Evolutionary conservation across 2,329 filamentous ascomycete genomes (phyloP).

Genomic region (Trichoderma sp.): DNA sequence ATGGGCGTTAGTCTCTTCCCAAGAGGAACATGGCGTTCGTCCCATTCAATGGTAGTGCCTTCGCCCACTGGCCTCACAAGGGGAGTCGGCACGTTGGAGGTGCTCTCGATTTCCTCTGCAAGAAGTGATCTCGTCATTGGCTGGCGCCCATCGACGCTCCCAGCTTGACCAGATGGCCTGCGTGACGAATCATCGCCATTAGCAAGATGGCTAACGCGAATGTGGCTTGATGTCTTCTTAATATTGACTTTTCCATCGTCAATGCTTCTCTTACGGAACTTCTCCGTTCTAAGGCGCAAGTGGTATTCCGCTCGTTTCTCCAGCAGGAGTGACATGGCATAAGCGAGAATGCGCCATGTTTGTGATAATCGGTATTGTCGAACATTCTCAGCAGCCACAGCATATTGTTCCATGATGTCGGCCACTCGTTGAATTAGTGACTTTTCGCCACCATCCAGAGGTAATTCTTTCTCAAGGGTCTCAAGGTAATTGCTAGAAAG

Average conservation of each 20-base stretch:
- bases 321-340: slow-evolving; percentile 57
- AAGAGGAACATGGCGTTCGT: slow-evolving; percentile 35
- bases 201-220: slow-evolving; percentile 31
- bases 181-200: slow-evolving; percentile 45
- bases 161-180: slow-evolving; percentile 34
- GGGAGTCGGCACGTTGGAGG: slow-evolving; percentile 63
- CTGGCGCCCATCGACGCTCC: slow-evolving; percentile 38
- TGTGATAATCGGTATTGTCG: slow-evolving; percentile 63
- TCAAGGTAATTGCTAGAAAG: slow-evolving; percentile 59
- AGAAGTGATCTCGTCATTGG: slow-evolving; percentile 49
- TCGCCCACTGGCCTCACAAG: slow-evolving; percentile 55
- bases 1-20: slow-evolving; percentile 50
- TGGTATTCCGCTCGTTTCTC: slow-evolving; percentile 59
- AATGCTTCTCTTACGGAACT: slow-evolving; percentile 40
- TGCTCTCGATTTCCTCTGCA: slow-evolving; percentile 61
- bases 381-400: slow-evolving; percentile 57
- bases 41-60: slow-evolving; percentile 31
- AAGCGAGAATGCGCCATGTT: slow-evolving; percentile 63
- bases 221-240: slow-evolving; percentile 33
- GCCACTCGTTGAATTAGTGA: slow-evolving; percentile 51
- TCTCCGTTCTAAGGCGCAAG: slow-evolving; percentile 50
- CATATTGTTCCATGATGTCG: slow-evolving; percentile 58
- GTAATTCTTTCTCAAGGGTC: slow-evolving; percentile 53
- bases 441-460: slow-evolving; percentile 40
- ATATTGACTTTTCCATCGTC: slow-evolving; percentile 36